Percentiles rank a stretch among this genome's conserved stretches.
phyloP scores from a whole-genome alignment of 306 rosid species.

The Medicago arabica region DNA sequence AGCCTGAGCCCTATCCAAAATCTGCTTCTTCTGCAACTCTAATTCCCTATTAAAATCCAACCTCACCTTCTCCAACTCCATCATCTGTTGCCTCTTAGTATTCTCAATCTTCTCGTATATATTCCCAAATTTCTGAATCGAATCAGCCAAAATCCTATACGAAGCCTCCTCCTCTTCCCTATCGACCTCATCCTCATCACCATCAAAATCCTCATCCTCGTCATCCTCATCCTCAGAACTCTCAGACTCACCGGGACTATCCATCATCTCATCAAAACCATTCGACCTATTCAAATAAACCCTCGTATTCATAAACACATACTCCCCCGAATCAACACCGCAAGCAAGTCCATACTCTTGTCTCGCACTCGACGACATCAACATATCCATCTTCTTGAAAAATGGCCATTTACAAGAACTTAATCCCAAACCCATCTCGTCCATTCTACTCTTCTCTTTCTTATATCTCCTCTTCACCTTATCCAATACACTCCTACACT shows the following conservation, averaged over 20 bases:
- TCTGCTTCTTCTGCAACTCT: constrained; percentile 87
- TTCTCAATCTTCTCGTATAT: constrained; percentile 84
- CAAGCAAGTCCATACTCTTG: constrained; percentile 77
- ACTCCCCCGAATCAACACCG: constrained; percentile 89
- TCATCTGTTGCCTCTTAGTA: constrained; percentile 86
- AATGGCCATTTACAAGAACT: constrained; percentile 64
- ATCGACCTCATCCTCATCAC: constrained; percentile 10
- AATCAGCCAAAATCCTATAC: constrained; percentile 64
- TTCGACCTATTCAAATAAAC: constrained; percentile 78
- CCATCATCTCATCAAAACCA: constrained; percentile 91
- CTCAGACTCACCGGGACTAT: constrained; percentile 86
- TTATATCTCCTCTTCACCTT: constrained; percentile 69
- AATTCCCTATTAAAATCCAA: constrained; percentile 68
- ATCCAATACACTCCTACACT: too few species aligned
- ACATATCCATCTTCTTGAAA: constrained; percentile 82
- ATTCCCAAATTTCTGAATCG: constrained; percentile 76
- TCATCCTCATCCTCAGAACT: constrained; percentile 47
- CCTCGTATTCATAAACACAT: constrained; percentile 77
- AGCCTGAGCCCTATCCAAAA: constrained; percentile 40
- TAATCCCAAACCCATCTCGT: constrained; percentile 63
- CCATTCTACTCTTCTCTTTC: constrained; percentile 69
- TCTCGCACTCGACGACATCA: constrained; percentile 68
- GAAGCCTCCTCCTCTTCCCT: constrained; percentile 54
- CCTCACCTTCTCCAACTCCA: constrained; percentile 87
- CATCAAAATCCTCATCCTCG: not conserved